phyloP scores from a whole-genome alignment of 139 green algal genomes.

The Chlamydomonas urium region DNA sequence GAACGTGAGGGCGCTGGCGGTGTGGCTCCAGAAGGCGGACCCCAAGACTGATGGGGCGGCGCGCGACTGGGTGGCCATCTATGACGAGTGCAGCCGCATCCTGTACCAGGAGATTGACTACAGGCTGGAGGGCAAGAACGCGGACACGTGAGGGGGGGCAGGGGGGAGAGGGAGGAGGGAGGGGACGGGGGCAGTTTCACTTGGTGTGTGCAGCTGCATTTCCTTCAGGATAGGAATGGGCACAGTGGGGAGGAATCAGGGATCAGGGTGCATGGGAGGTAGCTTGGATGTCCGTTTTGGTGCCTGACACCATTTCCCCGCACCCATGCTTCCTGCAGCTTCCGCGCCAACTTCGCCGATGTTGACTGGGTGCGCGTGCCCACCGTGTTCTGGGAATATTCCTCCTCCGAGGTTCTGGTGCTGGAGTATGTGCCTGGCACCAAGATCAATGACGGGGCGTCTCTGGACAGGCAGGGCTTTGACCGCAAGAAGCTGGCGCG shows the following conservation, averaged over 20 bases:
- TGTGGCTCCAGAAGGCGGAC: constrained; percentile 75
- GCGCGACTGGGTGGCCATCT: constrained; percentile 99
- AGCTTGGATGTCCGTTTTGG: too few species aligned
- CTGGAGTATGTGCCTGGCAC: constrained; percentile 90
- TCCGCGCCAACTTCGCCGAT: constrained; percentile 75
- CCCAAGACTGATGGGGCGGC: constrained; percentile 96
- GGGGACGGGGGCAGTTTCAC: background rate
- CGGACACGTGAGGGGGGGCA: constrained; percentile 56
- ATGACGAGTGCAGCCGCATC: constrained; percentile 96
- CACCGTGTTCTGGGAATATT: constrained; percentile 84
- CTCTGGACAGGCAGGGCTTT: constrained; percentile 81
- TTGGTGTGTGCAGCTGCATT: background rate
- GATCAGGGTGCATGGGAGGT: too few species aligned
- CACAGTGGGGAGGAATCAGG: too few species aligned
- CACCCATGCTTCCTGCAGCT: constrained; percentile 52
- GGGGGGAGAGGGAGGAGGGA: background rate
- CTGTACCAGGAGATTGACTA: constrained; percentile 97
- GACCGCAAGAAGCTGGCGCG: constrained; percentile 79
- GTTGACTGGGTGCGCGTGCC: constrained; percentile 91
- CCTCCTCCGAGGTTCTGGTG: constrained; percentile 71
- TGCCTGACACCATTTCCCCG: too few species aligned
- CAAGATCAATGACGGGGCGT: constrained; percentile 89
- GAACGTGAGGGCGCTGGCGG: constrained; percentile 73
- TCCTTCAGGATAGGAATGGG: too few species aligned
- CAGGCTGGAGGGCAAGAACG: constrained; percentile 82